Evolutionary conservation across 352 stramenopile genomes (phyloP), one percentile per base, ranked within the genome.

Genomic region (Phytopythium sindhum): DNA sequence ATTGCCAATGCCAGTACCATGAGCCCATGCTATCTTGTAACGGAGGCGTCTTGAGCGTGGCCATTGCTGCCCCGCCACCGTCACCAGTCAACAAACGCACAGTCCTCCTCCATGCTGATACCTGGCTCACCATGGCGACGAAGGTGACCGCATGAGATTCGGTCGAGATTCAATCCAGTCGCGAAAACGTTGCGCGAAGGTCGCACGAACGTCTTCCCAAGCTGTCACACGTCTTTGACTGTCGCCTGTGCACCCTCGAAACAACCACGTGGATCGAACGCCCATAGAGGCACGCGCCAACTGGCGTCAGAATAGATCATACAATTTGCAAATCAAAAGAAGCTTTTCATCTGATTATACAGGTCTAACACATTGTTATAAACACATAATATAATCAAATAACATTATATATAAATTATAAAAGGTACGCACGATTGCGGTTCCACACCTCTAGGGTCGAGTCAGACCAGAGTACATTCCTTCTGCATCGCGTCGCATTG

Each of bases 141-240:
- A n/a, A n/a, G n/a, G 33, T 39, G 39, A 45, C 39, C 39, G 14
- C 39, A 7, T 4, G n/a, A 58, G 53, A 58, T 47, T 58, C 53
- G 5, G 31, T 11, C 33, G 17, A 47, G 53, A 47, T 58, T 47
- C 52, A 5, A 4, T 7, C 0, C 17, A 19, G 44, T 44, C 44
- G n/a, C 0, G 17, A 35, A 17, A 54, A 29, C 15, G 63, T 69
- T 44, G 48, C 57, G 33, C 33, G 48, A 52, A 69, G 29, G 57
- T 65, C 2, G 23, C 35, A 14, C 31, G 42, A 68, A 68, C n/a
- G 41, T 67, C 61, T 41, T 29, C 33, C 31, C 29, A 58, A 29
- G 7, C 15, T 58, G 21, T 31, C 33, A 21, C 52, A 29, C 52
- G 33, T 26, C 52, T 45, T 12, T 42, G 48, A 45, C 14, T 15